Evolutionary conservation across 2,329 filamentous ascomycete species (phyloP), one percentile per base, ranked within the genome.

Genomic region (Kalmusia sp.): DNA sequence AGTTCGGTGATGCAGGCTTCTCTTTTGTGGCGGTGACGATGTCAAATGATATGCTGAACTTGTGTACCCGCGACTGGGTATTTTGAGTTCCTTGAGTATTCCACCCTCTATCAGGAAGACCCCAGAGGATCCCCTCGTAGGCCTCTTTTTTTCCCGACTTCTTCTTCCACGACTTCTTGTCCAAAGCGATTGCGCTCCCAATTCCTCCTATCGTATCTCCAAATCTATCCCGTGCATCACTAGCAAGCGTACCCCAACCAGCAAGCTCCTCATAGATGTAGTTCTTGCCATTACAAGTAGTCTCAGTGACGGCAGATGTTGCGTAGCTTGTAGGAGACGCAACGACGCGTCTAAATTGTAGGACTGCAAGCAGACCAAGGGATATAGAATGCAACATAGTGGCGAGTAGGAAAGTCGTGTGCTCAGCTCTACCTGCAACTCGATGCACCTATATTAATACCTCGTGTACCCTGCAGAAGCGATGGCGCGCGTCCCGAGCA

Each of bases 61-160:
- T 87, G 71, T 92, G 88, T 24, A 92, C 80, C 28, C 88, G 82
- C 3, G 82, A 81, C 59, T 89, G 84, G 68, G 82, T 89, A 68
- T 90, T 90, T 15, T 87, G 70, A 0, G 88, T 90, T 60, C 7
- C 88, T 61, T 90, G 77, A 0, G 87, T 90, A 65, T 91, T 91
- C 87, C 88, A 91, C 31, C 88, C 88, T 54, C 87, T 80, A 65
- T 90, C 87, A 1, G 88, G 88, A 14, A 90, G 71, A 11, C 80
- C 78, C 74, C 83, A 91, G 19, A 90, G 65, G 3, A 83, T 79
- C 14, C 87, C 88, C 2, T 80, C 79, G 67, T 90, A 91, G 5
- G 69, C 78, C 5, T 66, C 63, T 3, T 57, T 60, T 19, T 63
- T 47, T 76, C 77, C 62, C 74, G 79, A 4, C 69, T 72, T 73